phyloP scores from a whole-genome alignment of 2,329 filamentous ascomycete genomes.

The Ophiostoma sp. region DNA sequence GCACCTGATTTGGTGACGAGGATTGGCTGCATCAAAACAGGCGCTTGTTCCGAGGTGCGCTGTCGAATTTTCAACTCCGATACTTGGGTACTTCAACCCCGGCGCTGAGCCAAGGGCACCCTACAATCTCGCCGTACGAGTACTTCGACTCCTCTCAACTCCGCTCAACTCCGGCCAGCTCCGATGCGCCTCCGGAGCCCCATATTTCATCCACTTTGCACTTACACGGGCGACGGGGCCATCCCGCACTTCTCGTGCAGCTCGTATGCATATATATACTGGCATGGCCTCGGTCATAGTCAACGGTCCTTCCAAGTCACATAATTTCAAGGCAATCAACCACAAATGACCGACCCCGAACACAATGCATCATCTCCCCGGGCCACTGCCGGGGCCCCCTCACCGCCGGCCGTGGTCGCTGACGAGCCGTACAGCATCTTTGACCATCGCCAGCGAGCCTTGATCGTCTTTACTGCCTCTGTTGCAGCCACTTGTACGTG shows the following conservation, averaged over 20 bases:
- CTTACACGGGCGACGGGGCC: slow-evolving; percentile 4
- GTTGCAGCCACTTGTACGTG: slow-evolving; percentile 46
- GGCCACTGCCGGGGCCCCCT: background rate
- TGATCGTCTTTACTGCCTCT: slow-evolving; percentile 45
- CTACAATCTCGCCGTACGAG: background rate
- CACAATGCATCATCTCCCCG: background rate
- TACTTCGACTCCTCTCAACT: background rate
- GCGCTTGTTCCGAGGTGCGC: too few relatives aligned
- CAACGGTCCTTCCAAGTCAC: background rate
- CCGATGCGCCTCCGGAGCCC: slow-evolving; percentile 11
- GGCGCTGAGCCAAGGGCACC: background rate
- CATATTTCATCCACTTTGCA: slow-evolving; percentile 6
- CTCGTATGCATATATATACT: slow-evolving; percentile 11
- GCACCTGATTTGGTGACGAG: too few relatives aligned
- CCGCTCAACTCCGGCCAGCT: slow-evolving; percentile 1
- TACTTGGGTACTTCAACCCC: background rate
- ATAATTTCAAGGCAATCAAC: background rate
- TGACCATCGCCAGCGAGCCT: slow-evolving; percentile 42
- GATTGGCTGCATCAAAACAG: too few relatives aligned
- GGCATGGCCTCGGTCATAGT: background rate
- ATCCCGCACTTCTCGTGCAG: background rate
- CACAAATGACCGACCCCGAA: background rate
- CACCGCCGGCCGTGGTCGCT: background rate
- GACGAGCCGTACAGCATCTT: slow-evolving; percentile 45
- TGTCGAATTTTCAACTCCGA: too few relatives aligned